Percentiles rank a stretch among this genome's conserved stretches.
phyloP scores from a whole-genome alignment of 805 yeast genomes.

The Ogataea paraovalis region DNA sequence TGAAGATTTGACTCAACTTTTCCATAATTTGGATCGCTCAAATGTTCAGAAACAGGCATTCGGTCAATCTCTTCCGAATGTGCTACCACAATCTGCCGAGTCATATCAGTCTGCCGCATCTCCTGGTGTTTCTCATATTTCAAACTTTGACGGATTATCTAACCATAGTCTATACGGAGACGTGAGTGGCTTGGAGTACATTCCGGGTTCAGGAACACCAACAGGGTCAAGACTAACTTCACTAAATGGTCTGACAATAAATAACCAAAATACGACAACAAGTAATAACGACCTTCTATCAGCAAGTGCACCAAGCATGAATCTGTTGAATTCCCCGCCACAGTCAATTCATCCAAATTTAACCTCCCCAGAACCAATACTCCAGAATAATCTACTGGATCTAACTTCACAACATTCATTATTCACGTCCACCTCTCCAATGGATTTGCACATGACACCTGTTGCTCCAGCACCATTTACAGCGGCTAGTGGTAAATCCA shows the following conservation, averaged over 20 bases:
- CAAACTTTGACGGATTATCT: conserved; percentile 15
- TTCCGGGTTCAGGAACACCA: conserved; percentile 5
- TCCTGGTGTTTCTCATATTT: conserved; percentile 13
- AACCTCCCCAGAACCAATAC: neutral
- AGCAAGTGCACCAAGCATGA: conserved; percentile 5
- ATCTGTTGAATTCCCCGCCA: conserved; percentile 4
- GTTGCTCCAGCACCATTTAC: neutral
- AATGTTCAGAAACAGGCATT: neutral
- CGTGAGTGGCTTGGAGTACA: conserved; percentile 6
- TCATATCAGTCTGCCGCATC: conserved; percentile 6
- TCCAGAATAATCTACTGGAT: conserved; percentile 8
- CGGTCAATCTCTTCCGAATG: neutral
- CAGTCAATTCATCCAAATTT: conserved; percentile 3
- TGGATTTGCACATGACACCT: conserved; percentile 8
- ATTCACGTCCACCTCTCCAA: conserved; percentile 13
- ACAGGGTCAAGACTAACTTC: conserved; percentile 2
- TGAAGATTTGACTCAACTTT: conserved; percentile 13
- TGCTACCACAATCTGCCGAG: conserved; percentile 5
- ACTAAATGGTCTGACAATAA: neutral
- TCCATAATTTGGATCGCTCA: neutral
- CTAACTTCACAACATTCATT: conserved; percentile 15
- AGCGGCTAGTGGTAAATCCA: neutral
- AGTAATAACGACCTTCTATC: neutral
- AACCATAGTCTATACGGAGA: conserved; percentile 7
- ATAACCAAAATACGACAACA: neutral